phyloP scores from a whole-genome alignment of 2,329 filamentous ascomycete genomes.

The Beauveria sp. region DNA sequence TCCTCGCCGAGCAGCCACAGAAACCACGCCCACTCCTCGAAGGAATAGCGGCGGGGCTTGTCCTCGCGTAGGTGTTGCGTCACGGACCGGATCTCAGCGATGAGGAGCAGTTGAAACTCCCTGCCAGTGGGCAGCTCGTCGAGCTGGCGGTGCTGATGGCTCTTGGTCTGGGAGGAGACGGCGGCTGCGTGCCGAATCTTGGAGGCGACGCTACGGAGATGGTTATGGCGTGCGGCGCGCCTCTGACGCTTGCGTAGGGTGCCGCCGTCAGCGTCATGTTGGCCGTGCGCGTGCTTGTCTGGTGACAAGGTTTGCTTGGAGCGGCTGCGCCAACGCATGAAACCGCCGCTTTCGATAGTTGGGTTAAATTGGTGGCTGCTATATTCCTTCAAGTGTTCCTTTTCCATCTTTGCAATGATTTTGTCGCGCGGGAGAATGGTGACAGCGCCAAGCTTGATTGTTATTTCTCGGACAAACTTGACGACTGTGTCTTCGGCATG shows the following conservation, averaged over 20 bases:
- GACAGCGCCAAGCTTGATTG: conserved; percentile 47
- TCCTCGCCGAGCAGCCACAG: conserved; percentile 67
- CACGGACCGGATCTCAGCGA: conserved; percentile 61
- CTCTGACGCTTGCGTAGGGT: background rate
- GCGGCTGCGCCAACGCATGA: background rate
- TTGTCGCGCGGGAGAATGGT: conserved; percentile 54
- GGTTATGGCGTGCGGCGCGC: background rate
- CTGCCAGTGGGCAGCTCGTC: conserved; percentile 33
- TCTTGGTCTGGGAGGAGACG: conserved; percentile 10
- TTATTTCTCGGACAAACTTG: conserved; percentile 47
- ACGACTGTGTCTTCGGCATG: conserved; percentile 82
- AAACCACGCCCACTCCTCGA: conserved; percentile 82
- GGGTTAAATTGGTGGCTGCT: conserved; percentile 21
- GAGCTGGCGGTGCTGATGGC: conserved; percentile 28
- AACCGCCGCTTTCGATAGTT: background rate
- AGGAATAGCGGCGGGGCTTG: conserved; percentile 59
- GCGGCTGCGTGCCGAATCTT: conserved; percentile 9
- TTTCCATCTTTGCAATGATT: conserved; percentile 26
- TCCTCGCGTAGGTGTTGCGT: conserved; percentile 52
- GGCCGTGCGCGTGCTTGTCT: background rate
- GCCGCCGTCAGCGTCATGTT: background rate
- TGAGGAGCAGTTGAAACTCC: conserved; percentile 57
- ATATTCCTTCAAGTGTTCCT: conserved; percentile 36
- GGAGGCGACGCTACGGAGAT: background rate
- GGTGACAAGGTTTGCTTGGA: background rate